A percentile compares a stretch with the other conserved stretches of the same genome.
phyloP scores from a whole-genome alignment of 75 land plant species.

The Adiantum capillusveneris region DNA sequence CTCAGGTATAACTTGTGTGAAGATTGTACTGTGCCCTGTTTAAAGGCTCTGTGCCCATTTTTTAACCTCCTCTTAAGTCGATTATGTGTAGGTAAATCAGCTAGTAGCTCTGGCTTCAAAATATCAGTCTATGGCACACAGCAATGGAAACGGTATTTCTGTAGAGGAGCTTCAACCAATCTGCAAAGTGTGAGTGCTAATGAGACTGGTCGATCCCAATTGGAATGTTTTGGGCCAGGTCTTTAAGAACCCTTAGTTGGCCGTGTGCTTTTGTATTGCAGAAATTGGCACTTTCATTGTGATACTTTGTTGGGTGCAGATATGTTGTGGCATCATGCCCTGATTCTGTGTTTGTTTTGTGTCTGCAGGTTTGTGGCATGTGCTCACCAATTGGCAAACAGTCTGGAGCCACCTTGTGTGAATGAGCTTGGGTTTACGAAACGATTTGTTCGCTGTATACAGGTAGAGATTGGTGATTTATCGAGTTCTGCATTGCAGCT shows the following conservation, averaged over 20 bases:
- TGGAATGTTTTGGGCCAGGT: neutral
- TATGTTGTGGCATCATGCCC: too few relatives aligned
- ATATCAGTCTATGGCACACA: constrained; percentile 79
- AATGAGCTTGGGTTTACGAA: constrained; percentile 63
- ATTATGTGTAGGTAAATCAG: constrained; percentile 64
- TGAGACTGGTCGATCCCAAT: too few relatives aligned
- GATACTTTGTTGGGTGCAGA: too few relatives aligned
- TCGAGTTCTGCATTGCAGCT: too few relatives aligned
- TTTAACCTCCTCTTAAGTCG: neutral
- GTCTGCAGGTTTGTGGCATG: constrained; percentile 29
- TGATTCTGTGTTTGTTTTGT: too few relatives aligned
- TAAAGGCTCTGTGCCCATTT: too few relatives aligned
- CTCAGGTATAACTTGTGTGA: constrained; percentile 41
- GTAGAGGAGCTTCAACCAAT: constrained; percentile 67
- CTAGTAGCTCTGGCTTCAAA: constrained; percentile 87
- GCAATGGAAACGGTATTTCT: constrained; percentile 47
- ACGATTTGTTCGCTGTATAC: constrained; percentile 89
- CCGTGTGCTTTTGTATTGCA: too few relatives aligned
- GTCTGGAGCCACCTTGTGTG: constrained; percentile 94
- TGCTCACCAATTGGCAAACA: constrained; percentile 56
- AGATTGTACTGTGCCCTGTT: neutral
- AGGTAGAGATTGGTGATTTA: constrained; percentile 35
- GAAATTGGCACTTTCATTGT: too few relatives aligned
- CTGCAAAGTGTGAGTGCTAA: constrained; percentile 57
- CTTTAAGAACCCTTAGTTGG: too few relatives aligned